Conservation (phyloP, 139 green algal genomes). For the Monoraphidium neglectum region DNA sequence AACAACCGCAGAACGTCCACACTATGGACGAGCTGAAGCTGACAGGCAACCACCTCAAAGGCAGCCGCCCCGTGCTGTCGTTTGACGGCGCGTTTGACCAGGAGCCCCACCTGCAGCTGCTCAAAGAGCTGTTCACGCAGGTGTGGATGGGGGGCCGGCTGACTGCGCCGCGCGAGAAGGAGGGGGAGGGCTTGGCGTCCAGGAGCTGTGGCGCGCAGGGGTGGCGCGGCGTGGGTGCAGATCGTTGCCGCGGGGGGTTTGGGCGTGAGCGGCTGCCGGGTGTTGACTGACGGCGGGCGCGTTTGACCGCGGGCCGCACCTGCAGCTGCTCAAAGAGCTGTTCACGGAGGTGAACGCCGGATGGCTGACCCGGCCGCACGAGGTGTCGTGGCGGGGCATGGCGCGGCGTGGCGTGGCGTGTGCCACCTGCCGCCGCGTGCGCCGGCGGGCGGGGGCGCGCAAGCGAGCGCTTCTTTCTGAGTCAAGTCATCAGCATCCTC, state of each 20-base stretch:
- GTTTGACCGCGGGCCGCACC: conserved; percentile 92
- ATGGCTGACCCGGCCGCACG: neutral
- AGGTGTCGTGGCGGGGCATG: too few species aligned
- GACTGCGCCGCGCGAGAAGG: too few species aligned
- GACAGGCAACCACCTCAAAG: conserved; percentile 96
- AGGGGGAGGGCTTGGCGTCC: too few species aligned
- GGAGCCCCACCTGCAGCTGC: conserved; percentile 86
- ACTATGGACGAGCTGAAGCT: conserved; percentile 98
- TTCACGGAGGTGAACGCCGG: conserved; percentile 38
- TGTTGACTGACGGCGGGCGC: conserved; percentile 54
- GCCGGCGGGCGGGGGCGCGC: too few species aligned
- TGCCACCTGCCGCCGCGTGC: too few species aligned
- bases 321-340: conserved; percentile 91
- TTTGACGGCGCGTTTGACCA: conserved; percentile 83
- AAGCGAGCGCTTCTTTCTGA: too few species aligned
- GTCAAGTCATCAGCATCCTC: too few species aligned
- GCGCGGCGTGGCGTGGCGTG: too few species aligned
- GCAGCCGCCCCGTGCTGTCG: conserved; percentile 66
- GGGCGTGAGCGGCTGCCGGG: conserved; percentile 64
- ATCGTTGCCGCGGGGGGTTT: too few species aligned
- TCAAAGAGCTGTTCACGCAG: conserved; percentile 82
- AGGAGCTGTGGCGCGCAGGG: too few species aligned
- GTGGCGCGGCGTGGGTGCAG: too few species aligned
- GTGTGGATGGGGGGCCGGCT: too few species aligned
- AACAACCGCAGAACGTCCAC: conserved; percentile 73